Base-by-base conservation (phyloP, 768 basidiomycete genomes). In the Thelephora ganbajun region DNA sequence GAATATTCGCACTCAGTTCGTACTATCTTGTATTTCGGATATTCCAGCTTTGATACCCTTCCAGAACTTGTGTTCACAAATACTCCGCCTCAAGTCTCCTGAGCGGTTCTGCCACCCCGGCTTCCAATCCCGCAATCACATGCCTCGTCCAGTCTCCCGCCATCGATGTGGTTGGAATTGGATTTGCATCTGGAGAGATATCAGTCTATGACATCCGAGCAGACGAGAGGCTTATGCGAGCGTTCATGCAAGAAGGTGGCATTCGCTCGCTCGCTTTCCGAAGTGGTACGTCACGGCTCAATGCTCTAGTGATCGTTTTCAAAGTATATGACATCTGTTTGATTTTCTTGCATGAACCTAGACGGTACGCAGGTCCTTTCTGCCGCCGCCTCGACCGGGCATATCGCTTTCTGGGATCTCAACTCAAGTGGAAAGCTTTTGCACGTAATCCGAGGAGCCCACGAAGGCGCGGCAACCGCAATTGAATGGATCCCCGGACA, bases 401-500 rank as follows among this genome's bases (percentile, higher is more conserved):
- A 92, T 54, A 75, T 99, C 19, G 91, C 92, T 2, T 63, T 97
- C 11, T 99, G 93, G 90, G 93, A 98, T 60, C 69, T 99, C 33
- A 82, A 86, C 51, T 71, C 79, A 44, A 77, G 84, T 3, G 92
- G 88, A 3, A 74, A 81, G 41, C 68, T 94, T 12, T 65, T 97
- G 18, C 91, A 96, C 59, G 77, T 92, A 58, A 65, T 93, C 35
- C 76, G 83, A 35, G 88, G 83, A 23, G 92, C 92, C 2, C 96
- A 99, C 57, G 90, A 96, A 50, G 80, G 84, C 14, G 74, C 80
- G 1, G 76, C 98, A 20, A 80, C 79, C 39, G 74, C 84, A 1
- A 61, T 94, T 5, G 82, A 94, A 59, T 99, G 93, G 91, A 75
- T 97, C 6, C 80, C 90, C 2, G 86, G 92, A 3, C 94, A 99